A percentile compares a stretch with the other conserved stretches of the same genome.
Evolutionary conservation across 75 land plant species (phyloP).

Genomic region (Pseudotsuga menziesii): DNA sequence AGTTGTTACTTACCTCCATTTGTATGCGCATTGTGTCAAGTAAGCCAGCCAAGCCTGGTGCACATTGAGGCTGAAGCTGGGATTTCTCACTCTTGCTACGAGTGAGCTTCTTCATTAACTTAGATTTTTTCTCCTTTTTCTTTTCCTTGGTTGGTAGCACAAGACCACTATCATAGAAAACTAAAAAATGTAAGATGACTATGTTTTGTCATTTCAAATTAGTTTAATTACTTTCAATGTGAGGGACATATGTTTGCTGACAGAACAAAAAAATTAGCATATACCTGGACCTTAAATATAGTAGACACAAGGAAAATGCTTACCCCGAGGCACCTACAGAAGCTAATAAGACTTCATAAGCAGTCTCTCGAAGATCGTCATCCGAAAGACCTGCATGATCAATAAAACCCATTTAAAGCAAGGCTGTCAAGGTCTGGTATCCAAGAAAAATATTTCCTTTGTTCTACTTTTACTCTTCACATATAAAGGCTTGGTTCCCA

Average conservation of each 20-base stretch:
- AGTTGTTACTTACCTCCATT: slow-evolving; percentile 59
- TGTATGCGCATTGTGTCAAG: slow-evolving; percentile 89
- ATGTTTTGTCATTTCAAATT: neutral
- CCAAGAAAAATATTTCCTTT: slow-evolving; percentile 2
- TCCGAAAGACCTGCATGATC: slow-evolving; percentile 71
- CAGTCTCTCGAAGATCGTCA: slow-evolving; percentile 95
- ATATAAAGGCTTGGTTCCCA: neutral
- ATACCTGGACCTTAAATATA: neutral
- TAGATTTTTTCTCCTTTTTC: slow-evolving; percentile 90
- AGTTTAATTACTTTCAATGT: slow-evolving; percentile 6
- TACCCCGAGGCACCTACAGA: slow-evolving; percentile 98
- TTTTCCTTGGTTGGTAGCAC: slow-evolving; percentile 84
- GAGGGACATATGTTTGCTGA: neutral
- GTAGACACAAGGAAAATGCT: slow-evolving; percentile 3
- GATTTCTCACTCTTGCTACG: slow-evolving; percentile 67
- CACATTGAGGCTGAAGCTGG: slow-evolving; percentile 45
- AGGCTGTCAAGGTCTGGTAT: neutral
- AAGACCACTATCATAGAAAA: slow-evolving; percentile 61
- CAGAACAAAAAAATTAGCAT: neutral
- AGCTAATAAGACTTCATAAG: slow-evolving; percentile 90
- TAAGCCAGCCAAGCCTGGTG: slow-evolving; percentile 81
- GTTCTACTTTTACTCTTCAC: neutral
- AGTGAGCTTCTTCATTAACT: slow-evolving; percentile 75
- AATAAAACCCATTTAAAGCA: slow-evolving; percentile 11
- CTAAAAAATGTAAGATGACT: neutral